Base-by-base conservation (phyloP, 2,329 filamentous ascomycete genomes). In the Ciborinia camelliae region DNA sequence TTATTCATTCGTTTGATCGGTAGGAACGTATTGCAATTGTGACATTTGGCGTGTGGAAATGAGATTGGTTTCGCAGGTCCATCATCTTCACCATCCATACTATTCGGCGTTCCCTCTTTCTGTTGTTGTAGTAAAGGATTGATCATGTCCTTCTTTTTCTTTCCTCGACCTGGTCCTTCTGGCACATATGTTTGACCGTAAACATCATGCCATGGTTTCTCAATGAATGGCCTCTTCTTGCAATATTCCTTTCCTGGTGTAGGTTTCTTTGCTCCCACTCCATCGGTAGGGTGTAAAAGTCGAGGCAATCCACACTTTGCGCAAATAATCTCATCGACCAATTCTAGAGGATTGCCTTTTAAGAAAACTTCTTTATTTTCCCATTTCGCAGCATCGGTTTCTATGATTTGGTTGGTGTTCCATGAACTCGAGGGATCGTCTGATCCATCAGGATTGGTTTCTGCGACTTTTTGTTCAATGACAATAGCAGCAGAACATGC, bases 101-200 rank as follows among this genome's bases (percentile, higher is more conserved):
- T 77, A 70, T 80, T 77, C 76, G 74, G 76, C 81, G 73, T 73
- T 28, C 61, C 64, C 59, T 71, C 70, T 60, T 71, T 73, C 35
- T 65, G 54, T 62, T 71, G 68, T 65, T 70, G 67, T 52, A 68
- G 68, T 48, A 73, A 58, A 43, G 70, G 69, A 63, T 85, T 86
- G 75, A 87, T 85, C 79, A 87, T 86, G 75, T 88, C 89, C 81
- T 90, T 92, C 83, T 89, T 92, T 80, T 90, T 90, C 79, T 90
- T 90, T 79, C 90, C 90, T 79, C 90, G 89, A 66, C 89, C 90
- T 66, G 89, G 84, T 18, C 86, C 86, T 28, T 89, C 88, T 23
- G 86, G 87, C 18, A 90, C 87, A 83, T 90, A 93, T 35, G 89
- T 90, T 76, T 92, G 91, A 59, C 89, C 90, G 76, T 92, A 92